These are phyloP conservation scores for Fraxinus excelsior DNA, from an alignment of 257 asterid species.

Conservation along the genomic window DNA sequence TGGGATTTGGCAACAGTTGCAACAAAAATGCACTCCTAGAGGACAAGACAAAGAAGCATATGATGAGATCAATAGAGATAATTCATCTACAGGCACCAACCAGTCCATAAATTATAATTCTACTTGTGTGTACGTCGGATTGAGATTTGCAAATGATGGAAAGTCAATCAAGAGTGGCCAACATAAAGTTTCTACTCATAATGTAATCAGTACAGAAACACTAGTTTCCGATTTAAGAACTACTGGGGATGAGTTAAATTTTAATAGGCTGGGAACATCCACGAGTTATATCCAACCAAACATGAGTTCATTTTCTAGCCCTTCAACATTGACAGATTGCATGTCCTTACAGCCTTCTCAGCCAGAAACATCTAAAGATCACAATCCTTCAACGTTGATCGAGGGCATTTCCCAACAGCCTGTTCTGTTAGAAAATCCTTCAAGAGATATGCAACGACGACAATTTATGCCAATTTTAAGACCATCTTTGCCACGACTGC, in stretches of 20 bases:
- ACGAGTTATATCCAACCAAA: background rate
- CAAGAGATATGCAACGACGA: background rate
- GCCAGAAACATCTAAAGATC: background rate
- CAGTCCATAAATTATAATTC: background rate
- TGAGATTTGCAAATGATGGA: constrained; percentile 48
- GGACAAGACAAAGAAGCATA: constrained; percentile 29
- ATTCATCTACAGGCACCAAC: background rate
- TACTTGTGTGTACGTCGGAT: constrained; percentile 43
- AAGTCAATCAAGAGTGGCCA: constrained; percentile 46
- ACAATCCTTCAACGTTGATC: background rate
- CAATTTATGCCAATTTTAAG: background rate
- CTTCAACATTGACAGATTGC: constrained; percentile 19
- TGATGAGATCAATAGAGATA: constrained; percentile 25
- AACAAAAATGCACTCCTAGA: constrained; percentile 8
- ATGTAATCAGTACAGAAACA: background rate
- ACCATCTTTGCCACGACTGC: no score
- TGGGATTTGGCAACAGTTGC: constrained; percentile 13
- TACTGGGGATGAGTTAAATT: background rate
- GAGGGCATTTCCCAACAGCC: background rate
- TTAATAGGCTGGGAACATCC: background rate
- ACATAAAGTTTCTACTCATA: constrained; percentile 10
- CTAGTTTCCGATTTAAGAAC: background rate
- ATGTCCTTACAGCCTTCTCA: background rate
- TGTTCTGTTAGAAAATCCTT: background rate
- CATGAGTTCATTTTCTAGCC: constrained; percentile 1